phyloP scores from a whole-genome alignment of 768 basidiomycete species.

The Auricularia sp. region DNA sequence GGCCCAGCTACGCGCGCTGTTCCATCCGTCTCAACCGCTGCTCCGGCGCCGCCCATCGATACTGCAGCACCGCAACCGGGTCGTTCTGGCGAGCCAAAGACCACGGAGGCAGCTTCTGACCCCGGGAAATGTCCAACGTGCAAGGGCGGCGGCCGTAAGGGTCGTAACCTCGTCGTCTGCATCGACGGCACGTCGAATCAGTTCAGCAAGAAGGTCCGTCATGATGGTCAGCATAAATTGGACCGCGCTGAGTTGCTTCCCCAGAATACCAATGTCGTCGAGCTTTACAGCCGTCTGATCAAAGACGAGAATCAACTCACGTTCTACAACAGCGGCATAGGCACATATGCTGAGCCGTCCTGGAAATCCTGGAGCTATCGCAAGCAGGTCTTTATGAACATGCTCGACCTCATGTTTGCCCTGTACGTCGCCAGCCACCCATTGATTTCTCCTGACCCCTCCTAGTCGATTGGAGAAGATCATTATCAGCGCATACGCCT shows the following conservation, averaged over 20 bases:
- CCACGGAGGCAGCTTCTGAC: too few relatives aligned
- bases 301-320: too few relatives aligned
- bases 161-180: constrained; percentile 5
- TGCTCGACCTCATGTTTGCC: constrained; percentile 29
- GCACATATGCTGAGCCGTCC: constrained; percentile 23
- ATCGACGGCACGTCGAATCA: constrained; percentile 24
- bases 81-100: too few relatives aligned
- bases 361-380: constrained; percentile 13
- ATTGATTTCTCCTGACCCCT: too few relatives aligned
- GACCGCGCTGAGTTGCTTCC: neutral
- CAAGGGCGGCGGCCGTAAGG: too few relatives aligned
- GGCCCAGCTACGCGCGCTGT: too few relatives aligned
- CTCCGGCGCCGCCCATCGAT: too few relatives aligned
- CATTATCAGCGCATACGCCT: constrained; percentile 29
- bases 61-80: too few relatives aligned
- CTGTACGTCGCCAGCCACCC: constrained; percentile 17
- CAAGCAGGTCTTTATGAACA: constrained; percentile 16
- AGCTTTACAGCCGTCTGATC: constrained; percentile 23
- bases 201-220: constrained; percentile 15
- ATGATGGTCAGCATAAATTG: neutral
- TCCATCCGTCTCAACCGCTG: too few relatives aligned
- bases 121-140: too few relatives aligned
- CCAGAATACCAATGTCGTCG: constrained; percentile 35
- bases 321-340: constrained; percentile 33
- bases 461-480: constrained; percentile 27